These are phyloP conservation scores for Lodderomyces theae DNA, from an alignment of 1,139 yeast genomes.

Conservation along the genomic window DNA sequence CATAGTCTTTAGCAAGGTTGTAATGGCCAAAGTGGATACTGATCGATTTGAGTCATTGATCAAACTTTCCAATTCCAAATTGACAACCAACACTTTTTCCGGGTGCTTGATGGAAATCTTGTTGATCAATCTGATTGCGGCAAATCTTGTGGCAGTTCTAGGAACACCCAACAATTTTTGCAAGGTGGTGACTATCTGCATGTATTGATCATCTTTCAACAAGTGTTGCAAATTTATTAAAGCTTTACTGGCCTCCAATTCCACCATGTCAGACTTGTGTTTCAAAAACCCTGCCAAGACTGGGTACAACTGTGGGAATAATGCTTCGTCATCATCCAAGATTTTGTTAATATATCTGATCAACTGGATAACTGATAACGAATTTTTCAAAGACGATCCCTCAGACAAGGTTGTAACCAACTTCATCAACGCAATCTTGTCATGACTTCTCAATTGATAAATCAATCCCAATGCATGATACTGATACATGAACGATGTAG, in stretches of 20 bases:
- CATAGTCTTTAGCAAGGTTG: conserved; percentile 93
- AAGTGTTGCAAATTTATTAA: conserved; percentile 61
- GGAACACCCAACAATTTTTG: conserved; percentile 84
- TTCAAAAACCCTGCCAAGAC: conserved; percentile 68
- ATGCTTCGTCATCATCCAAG: conserved; percentile 56
- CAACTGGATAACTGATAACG: conserved; percentile 79
- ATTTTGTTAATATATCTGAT: conserved; percentile 78
- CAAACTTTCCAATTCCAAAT: conserved; percentile 78
- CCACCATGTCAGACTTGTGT: conserved; percentile 87
- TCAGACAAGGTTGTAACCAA: conserved; percentile 78
- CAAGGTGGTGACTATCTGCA: conserved; percentile 65
- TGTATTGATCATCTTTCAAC: conserved; percentile 61
- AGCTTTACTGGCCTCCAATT: conserved; percentile 88
- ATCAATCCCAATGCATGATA: conserved; percentile 93
- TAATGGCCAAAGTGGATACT: conserved; percentile 97
- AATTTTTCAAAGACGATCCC: conserved; percentile 60
- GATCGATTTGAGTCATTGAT: conserved; percentile 88
- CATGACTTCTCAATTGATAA: conserved; percentile 85
- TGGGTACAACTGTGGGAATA: conserved; percentile 57
- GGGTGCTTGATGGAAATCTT: conserved; percentile 81
- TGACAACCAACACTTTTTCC: conserved; percentile 66
- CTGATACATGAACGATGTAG: conserved; percentile 80
- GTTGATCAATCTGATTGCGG: conserved; percentile 88
- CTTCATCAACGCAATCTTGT: conserved; percentile 90
- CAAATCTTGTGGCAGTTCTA: conserved; percentile 84